Percentiles rank a stretch among this genome's conserved stretches.
phyloP scores from a whole-genome alignment of 129 eudicot genomes.

The Artemisia argyi region DNA sequence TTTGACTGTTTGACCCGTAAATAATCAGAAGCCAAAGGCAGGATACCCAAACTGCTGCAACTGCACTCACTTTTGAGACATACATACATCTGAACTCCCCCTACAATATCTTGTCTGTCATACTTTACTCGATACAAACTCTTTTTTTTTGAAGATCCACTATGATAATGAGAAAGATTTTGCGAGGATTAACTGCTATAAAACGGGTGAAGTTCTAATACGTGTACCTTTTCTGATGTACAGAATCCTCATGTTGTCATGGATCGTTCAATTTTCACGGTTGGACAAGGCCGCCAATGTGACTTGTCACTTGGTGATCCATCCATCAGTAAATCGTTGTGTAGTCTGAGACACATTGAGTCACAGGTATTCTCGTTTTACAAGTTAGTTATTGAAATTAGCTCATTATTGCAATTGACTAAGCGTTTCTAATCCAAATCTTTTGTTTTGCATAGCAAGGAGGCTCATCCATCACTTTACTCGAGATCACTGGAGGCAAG shows the following conservation, averaged over 20 bases:
- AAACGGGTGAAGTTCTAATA: not conserved
- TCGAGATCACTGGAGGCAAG: constrained; percentile 81
- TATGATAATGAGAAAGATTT: too few relatives aligned
- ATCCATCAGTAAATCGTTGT: constrained; percentile 61
- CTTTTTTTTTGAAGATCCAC: too few relatives aligned
- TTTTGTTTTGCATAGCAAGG: constrained; percentile 51
- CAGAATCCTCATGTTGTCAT: constrained; percentile 75
- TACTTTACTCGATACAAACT: too few relatives aligned
- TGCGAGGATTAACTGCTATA: too few relatives aligned
- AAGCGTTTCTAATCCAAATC: not conserved
- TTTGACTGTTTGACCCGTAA: not conserved
- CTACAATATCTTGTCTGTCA: too few relatives aligned
- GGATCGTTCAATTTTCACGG: constrained; percentile 57
- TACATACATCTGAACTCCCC: not conserved
- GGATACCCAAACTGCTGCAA: not conserved
- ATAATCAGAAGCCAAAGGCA: not conserved
- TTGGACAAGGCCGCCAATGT: constrained; percentile 84
- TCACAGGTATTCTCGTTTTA: constrained; percentile 45
- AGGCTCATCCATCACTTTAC: constrained; percentile 55
- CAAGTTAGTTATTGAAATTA: not conserved
- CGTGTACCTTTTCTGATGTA: not conserved
- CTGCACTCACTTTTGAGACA: not conserved
- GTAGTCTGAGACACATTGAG: constrained; percentile 72
- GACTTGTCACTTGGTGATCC: constrained; percentile 70
- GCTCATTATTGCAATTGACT: constrained; percentile 1